These are phyloP conservation scores for Abortiporus biennis DNA, from an alignment of 1,284 basidiomycete genomes.

Conservation along the genomic window DNA sequence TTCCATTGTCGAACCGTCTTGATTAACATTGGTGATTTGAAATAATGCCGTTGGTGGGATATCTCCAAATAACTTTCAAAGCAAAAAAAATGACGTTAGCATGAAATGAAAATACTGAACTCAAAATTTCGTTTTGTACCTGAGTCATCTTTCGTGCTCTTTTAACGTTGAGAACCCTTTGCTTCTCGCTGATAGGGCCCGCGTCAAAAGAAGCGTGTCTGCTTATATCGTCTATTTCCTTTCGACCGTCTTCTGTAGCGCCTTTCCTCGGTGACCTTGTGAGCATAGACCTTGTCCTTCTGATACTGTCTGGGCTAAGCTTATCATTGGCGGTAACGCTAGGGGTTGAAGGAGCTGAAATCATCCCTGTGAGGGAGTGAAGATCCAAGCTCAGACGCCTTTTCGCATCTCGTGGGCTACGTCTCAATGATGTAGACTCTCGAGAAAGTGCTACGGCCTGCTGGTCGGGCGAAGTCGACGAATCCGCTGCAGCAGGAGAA, in stretches of 20 bases:
- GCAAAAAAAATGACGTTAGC: constrained; percentile 6
- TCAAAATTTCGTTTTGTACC: constrained; percentile 23
- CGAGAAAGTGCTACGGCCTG: constrained; percentile 6
- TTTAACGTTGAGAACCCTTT: constrained; percentile 32
- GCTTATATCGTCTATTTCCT: no score
- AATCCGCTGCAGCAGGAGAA: background rate
- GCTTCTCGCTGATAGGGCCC: constrained; percentile 24
- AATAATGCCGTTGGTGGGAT: constrained; percentile 32
- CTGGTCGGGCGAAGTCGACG: background rate
- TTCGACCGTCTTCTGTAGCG: background rate
- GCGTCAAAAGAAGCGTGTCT: background rate
- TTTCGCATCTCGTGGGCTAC: background rate
- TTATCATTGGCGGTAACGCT: background rate
- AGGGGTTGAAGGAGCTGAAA: background rate
- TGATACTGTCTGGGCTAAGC: background rate
- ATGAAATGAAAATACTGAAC: background rate
- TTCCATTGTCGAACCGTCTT: constrained; percentile 10
- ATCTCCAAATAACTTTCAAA: constrained; percentile 46
- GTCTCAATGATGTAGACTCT: constrained; percentile 16
- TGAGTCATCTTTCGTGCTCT: constrained; percentile 43
- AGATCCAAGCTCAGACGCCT: constrained; percentile 20
- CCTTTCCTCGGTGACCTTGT: constrained; percentile 3
- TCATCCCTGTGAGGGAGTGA: constrained; percentile 7
- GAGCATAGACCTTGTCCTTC: constrained; percentile 13
- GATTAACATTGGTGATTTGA: constrained; percentile 22